These are phyloP conservation scores for Elsinoe ampelina DNA, from an alignment of 2,329 filamentous ascomycete species.

Conservation along the genomic window DNA sequence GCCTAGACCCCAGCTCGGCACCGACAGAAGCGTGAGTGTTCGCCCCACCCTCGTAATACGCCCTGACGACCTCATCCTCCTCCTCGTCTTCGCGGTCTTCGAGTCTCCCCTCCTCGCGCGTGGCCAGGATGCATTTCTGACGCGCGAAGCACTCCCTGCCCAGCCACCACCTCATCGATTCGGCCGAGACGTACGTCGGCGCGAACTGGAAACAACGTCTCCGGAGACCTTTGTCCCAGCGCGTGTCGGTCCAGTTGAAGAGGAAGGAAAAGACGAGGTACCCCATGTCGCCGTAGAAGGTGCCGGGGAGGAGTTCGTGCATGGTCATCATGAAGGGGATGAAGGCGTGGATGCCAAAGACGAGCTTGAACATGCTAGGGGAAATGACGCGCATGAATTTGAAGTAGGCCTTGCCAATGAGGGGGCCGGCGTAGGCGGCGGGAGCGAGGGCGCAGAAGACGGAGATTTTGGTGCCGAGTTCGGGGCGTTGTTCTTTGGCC, in stretches of 20 bases:
- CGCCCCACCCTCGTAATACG: conserved; percentile 23
- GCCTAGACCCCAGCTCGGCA: background rate
- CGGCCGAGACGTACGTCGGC: conserved; percentile 79
- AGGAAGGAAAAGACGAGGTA: conserved; percentile 85
- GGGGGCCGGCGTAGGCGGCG: conserved; percentile 76
- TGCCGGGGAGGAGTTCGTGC: conserved; percentile 56
- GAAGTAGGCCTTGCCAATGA: conserved; percentile 82
- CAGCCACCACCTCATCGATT: conserved; percentile 94
- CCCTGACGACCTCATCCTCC: conserved; percentile 31
- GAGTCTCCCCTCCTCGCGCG: conserved; percentile 57
- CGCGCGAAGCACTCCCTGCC: conserved; percentile 75
- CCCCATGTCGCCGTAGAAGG: conserved; percentile 68
- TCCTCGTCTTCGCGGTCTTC: conserved; percentile 46
- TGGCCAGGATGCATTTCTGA: conserved; percentile 80
- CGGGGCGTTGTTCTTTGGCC: conserved; percentile 80
- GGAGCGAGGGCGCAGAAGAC: conserved; percentile 89
- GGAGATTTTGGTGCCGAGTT: conserved; percentile 70
- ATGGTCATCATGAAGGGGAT: conserved; percentile 90
- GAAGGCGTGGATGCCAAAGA: conserved; percentile 89
- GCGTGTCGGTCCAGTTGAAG: conserved; percentile 74
- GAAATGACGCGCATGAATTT: conserved; percentile 81
- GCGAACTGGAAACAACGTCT: conserved; percentile 86
- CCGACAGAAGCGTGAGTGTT: conserved; percentile 8
- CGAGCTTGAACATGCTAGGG: conserved; percentile 62
- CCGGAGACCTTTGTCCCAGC: conserved; percentile 74